Evolutionary conservation across 2,329 filamentous ascomycete genomes (phyloP).

Genomic region (Pyrenochaeta sp.): DNA sequence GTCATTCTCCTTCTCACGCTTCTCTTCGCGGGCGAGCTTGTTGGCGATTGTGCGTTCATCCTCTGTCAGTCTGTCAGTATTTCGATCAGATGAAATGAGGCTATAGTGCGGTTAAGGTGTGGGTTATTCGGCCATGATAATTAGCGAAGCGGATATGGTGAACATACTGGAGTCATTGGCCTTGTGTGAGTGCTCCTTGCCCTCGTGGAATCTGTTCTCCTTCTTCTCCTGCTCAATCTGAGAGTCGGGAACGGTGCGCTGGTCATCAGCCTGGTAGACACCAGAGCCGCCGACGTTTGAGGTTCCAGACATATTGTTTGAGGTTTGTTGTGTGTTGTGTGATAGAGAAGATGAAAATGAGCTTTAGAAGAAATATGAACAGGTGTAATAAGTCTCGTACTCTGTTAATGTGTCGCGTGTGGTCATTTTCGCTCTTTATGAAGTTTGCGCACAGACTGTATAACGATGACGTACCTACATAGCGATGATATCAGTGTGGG

Average conservation of each 20-base stretch:
- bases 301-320: conserved; percentile 58
- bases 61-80: conserved; percentile 58
- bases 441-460: conserved; percentile 1
- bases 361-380: not conserved
- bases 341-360: not conserved
- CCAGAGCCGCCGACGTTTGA: conserved; percentile 72
- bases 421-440: not conserved
- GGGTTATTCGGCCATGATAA: not conserved
- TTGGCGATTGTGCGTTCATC: conserved; percentile 77
- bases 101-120: too few species aligned
- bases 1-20: conserved; percentile 55
- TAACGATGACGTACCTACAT: conserved; percentile 26
- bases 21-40: conserved; percentile 71
- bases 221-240: conserved; percentile 62
- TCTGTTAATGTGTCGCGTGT: not conserved
- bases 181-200: conserved; percentile 73
- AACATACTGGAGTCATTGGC: conserved; percentile 75
- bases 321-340: conserved; percentile 3
- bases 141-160: not conserved
- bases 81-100: not conserved
- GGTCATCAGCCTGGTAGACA: conserved; percentile 80
- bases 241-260: conserved; percentile 69
- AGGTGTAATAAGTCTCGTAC: not conserved
- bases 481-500: conserved; percentile 36
- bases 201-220: conserved; percentile 74